These are phyloP conservation scores for Aristolochia fimbriata DNA, from an alignment of 164 flowering plant species.

Conservation along the genomic window DNA sequence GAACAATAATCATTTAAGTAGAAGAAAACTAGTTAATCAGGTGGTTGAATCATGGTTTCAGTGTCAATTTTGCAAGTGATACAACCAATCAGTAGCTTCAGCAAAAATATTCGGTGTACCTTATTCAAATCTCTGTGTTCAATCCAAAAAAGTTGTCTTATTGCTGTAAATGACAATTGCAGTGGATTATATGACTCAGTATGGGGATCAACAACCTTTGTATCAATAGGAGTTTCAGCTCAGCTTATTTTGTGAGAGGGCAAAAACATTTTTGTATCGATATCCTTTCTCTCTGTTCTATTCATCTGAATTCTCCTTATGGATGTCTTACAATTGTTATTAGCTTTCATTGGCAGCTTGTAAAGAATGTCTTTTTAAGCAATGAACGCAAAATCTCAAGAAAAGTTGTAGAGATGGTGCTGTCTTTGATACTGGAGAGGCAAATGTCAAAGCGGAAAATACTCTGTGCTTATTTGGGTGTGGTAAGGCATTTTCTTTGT, in stretches of 20 bases:
- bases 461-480: conserved; percentile 15
- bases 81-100: too few relatives aligned
- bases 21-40: too few relatives aligned
- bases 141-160: not conserved
- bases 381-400: conserved; percentile 21
- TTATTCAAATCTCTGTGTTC: too few relatives aligned
- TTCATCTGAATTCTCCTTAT: too few relatives aligned
- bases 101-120: too few relatives aligned
- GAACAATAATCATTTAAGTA: too few relatives aligned
- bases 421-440: conserved; percentile 21
- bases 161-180: not conserved
- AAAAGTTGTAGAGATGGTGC: conserved; percentile 16
- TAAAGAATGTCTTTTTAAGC: conserved; percentile 20
- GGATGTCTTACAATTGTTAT: not conserved
- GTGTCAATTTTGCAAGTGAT: too few relatives aligned
- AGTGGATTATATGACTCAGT: not conserved
- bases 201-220: not conserved
- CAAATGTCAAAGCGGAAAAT: conserved; percentile 19
- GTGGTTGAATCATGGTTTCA: too few relatives aligned
- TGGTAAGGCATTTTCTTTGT: conserved; percentile 5
- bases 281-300: too few relatives aligned
- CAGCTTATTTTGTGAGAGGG: not conserved
- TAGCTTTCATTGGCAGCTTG: conserved; percentile 17
- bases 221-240: too few relatives aligned
- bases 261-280: too few relatives aligned